Conservation (phyloP, 2,329 filamentous ascomycete genomes). For the Pseudovirgaria hyperparasitica region DNA sequence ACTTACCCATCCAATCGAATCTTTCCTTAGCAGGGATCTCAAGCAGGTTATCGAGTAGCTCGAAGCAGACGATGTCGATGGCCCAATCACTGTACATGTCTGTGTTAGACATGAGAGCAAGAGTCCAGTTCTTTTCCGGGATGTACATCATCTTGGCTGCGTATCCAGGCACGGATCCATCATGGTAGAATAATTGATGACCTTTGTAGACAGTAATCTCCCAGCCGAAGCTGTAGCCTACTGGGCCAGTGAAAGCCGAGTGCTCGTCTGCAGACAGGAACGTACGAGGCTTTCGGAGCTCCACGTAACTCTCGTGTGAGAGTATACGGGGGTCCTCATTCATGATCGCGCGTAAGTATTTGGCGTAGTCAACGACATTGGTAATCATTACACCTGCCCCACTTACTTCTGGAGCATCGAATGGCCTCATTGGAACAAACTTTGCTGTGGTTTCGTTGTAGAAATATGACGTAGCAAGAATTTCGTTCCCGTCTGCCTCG, state of each 20-base stretch:
- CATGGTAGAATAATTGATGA: constrained; percentile 4
- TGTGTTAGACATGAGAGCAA: constrained; percentile 4
- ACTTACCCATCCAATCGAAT: too few species aligned
- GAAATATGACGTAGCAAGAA: constrained; percentile 8
- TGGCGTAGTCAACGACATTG: constrained; percentile 11
- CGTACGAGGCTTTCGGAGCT: constrained; percentile 4
- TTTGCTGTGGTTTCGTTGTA: constrained; percentile 4
- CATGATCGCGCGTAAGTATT: constrained; percentile 14
- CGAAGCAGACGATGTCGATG: too few species aligned
- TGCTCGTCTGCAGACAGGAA: constrained; percentile 1
- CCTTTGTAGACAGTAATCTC: constrained; percentile 4
- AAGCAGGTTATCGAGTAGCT: too few species aligned
- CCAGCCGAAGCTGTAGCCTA: constrained; percentile 6
- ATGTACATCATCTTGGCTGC: constrained; percentile 3
- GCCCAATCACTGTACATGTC: too few species aligned
- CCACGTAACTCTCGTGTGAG: constrained; percentile 1
- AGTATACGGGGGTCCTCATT: constrained; percentile 3
- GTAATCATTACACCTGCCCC: constrained; percentile 14
- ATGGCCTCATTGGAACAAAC: constrained; percentile 5
- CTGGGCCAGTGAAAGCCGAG: constrained; percentile 1
- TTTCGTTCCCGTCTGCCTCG: constrained; percentile 1
- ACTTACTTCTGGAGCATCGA: constrained; percentile 8
- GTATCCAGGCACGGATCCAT: constrained; percentile 3
- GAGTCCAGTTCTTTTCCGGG: constrained; percentile 4
- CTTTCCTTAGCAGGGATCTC: too few species aligned